Conservation (phyloP, 331 rosid genomes). For the Ulmus americana region DNA sequence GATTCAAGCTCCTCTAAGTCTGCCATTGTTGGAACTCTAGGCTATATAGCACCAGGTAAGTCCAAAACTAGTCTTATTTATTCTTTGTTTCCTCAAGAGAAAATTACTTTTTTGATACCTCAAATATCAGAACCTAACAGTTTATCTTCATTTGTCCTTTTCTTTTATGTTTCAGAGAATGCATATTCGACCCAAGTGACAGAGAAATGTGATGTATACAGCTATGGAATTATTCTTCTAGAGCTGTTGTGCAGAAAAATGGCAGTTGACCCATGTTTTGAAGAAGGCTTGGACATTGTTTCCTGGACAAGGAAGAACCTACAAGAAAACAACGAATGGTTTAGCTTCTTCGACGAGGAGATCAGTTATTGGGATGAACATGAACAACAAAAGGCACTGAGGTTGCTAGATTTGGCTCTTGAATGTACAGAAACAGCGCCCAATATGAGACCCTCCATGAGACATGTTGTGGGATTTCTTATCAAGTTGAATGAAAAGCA, state of each 20-base stretch:
- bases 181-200: constrained; percentile 20
- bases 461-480: constrained; percentile 19
- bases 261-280: constrained; percentile 15
- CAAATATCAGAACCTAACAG: background rate
- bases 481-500: constrained; percentile 15
- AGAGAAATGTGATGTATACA: constrained; percentile 24
- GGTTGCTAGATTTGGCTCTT: constrained; percentile 22
- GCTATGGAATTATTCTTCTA: constrained; percentile 18
- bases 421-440: constrained; percentile 22
- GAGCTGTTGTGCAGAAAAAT: constrained; percentile 17
- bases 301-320: constrained; percentile 21
- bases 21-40: constrained; percentile 19
- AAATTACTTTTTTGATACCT: background rate
- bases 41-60: constrained; percentile 24
- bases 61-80: background rate
- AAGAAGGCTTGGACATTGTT: constrained; percentile 19
- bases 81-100: background rate
- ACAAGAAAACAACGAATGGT: constrained; percentile 11
- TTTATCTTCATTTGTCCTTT: background rate
- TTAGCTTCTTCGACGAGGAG: constrained; percentile 15
- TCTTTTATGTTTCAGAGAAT: constrained; percentile 11
- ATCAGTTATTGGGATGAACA: constrained; percentile 15
- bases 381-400: constrained; percentile 19
- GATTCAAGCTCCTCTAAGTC: constrained; percentile 17
- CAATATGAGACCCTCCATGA: constrained; percentile 13